Base-by-base conservation (phyloP, 768 basidiomycete genomes). In the Agaricus bisporus region DNA sequence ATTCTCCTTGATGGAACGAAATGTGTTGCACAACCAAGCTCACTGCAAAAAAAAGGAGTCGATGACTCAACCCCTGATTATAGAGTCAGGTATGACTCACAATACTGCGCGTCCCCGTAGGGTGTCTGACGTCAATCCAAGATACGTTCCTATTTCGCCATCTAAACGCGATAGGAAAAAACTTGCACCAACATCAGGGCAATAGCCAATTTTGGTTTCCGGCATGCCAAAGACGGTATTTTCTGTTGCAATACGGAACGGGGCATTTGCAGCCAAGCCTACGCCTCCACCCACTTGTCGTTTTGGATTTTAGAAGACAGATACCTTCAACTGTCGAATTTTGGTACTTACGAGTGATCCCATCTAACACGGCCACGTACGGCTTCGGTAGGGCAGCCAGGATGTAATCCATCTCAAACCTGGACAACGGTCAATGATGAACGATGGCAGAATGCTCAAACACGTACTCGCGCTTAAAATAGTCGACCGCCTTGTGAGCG, bases 151-250 rank as follows among this genome's bases (percentile, higher is more conserved):
- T 42, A 98, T 64, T 59, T 92, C 76, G 10, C 97, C 97, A 63
- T 99, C 97, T 56, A 98, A 70, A 58, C 86, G 81, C 36, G 93
- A 85, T 47, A 99, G 73, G 73, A 93, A 95, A 71, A 82, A 90
- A 61, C 82, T 93, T 26, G 86, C 88, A 17, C 97, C 97, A 22
- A 99, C 95, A 68, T 99, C 95, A 26, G 95, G 95, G 58, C 73
- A 83, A 64, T 90, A 92, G 41, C 88, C 89, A 61, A 94, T 93
- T 62, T 88, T 89, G 11, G 90, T 93, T 73, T 99, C 97, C 14
- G 97, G 97, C 97, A 98, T 98, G 5, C 93, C 87, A 66, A 98
- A 90, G 1, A 79, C 55, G 0, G 95, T 97, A 25, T 88, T 88
- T 67, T 95, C 93, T 3, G 95, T 98, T 3, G 95, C 95, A 52